Conservation (phyloP, 352 stramenopile genomes). For the Phytophthora hibernalis region DNA sequence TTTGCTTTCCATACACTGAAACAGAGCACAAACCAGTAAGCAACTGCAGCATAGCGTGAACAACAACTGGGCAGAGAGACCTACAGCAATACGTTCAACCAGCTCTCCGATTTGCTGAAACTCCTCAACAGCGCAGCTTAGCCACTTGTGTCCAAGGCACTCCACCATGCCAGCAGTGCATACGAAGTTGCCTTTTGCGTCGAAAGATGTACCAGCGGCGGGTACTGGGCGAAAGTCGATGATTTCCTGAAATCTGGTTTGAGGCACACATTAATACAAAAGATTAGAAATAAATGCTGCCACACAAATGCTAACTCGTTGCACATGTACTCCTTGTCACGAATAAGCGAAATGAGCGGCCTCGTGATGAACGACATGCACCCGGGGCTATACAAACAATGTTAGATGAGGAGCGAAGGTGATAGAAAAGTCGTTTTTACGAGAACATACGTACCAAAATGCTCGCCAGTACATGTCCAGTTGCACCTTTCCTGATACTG, state of each 20-base stretch:
- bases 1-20: constrained; percentile 75
- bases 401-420: neutral
- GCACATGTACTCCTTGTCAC: constrained; percentile 57
- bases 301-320: too few species aligned
- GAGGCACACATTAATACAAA: neutral
- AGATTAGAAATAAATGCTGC: constrained; percentile 12
- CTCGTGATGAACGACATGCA: constrained; percentile 80
- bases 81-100: constrained; percentile 68
- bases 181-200: constrained; percentile 67
- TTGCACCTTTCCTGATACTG: constrained; percentile 52
- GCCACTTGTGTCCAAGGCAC: constrained; percentile 80
- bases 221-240: constrained; percentile 75
- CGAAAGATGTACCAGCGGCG: constrained; percentile 68
- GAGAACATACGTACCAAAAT: constrained; percentile 64
- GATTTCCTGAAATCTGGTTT: constrained; percentile 70
- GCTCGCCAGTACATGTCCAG: constrained; percentile 85
- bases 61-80: constrained; percentile 14
- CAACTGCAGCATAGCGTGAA: neutral
- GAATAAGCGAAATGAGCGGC: constrained; percentile 66
- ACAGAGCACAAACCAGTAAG: constrained; percentile 10
- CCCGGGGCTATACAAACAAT: constrained; percentile 49
- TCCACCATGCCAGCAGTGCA: constrained; percentile 75
- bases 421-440: neutral
- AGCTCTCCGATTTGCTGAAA: constrained; percentile 68
- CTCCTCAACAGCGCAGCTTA: constrained; percentile 78